These are phyloP conservation scores for Limtongia smithiae DNA, from an alignment of 805 yeast genomes.

Conservation along the genomic window DNA sequence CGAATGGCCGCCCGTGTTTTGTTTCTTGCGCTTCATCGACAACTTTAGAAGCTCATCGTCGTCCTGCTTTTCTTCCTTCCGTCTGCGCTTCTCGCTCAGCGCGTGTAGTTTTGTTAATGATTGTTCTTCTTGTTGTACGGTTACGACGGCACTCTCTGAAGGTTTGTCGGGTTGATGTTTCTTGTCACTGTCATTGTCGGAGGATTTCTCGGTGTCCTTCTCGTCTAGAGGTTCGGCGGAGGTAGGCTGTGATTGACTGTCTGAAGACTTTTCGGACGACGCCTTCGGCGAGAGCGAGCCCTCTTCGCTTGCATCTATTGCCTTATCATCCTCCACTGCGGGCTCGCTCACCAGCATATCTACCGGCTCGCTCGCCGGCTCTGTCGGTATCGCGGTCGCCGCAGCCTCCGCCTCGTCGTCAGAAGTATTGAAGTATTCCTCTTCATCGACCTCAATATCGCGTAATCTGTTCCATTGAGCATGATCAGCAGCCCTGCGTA, in stretches of 20 bases:
- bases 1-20: too few species aligned
- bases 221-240: too few species aligned
- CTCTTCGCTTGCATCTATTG: background rate
- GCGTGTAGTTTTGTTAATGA: background rate
- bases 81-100: conserved; percentile 23
- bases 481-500: background rate
- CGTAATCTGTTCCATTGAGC: conserved; percentile 15
- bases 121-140: too few species aligned
- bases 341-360: too few species aligned
- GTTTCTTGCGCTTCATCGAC: conserved; percentile 8
- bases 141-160: too few species aligned
- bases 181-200: too few species aligned
- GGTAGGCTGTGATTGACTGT: too few species aligned
- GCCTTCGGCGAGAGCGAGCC: too few species aligned
- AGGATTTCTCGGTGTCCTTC: too few species aligned
- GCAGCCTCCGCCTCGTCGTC: conserved; percentile 19
- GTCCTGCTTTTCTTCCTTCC: conserved; percentile 17
- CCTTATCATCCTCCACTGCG: conserved; percentile 4
- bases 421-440: conserved; percentile 29
- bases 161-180: too few species aligned
- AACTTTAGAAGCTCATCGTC: conserved; percentile 23
- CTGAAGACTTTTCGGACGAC: too few species aligned
- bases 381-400: background rate
- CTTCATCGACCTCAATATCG: conserved; percentile 19
- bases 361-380: too few species aligned